These are phyloP conservation scores for Rhododendron williamsianum DNA, from an alignment of 148 eudicot genomes.

Conservation along the genomic window DNA sequence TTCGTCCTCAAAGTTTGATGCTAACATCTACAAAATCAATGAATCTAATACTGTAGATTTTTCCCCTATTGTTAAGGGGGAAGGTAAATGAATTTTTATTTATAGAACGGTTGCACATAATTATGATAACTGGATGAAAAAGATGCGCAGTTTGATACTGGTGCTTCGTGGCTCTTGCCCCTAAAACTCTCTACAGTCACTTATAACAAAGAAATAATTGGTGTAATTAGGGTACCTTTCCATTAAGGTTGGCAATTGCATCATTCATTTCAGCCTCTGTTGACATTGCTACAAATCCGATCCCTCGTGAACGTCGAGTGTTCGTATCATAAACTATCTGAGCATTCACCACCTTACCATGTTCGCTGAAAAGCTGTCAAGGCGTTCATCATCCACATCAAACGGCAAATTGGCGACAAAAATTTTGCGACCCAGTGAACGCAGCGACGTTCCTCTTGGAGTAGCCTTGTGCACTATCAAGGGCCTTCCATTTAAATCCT, in stretches of 20 bases:
- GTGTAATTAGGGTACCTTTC: conserved; percentile 44
- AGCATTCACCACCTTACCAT: conserved; percentile 59
- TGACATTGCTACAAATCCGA: conserved; percentile 75
- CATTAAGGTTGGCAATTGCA: conserved; percentile 73
- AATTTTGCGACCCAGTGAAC: conserved; percentile 41
- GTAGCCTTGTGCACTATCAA: conserved; percentile 86
- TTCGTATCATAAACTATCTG: conserved; percentile 67
- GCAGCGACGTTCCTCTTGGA: conserved; percentile 72
- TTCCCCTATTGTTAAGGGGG: too few relatives aligned
- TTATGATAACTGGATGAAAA: too few relatives aligned
- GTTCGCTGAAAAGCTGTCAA: conserved; percentile 69
- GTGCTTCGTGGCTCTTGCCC: neutral
- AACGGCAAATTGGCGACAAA: conserved; percentile 87
- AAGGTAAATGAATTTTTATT: too few relatives aligned
- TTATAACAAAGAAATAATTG: neutral
- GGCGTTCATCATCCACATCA: conserved; percentile 58
- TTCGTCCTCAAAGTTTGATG: neutral
- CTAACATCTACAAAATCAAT: neutral
- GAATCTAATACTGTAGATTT: neutral
- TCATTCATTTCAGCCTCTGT: conserved; percentile 71
- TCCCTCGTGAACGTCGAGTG: conserved; percentile 72
- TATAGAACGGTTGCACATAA: too few relatives aligned
- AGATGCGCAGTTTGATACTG: too few relatives aligned
- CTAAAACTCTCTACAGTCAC: neutral
- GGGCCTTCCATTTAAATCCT: conserved; percentile 59